These are phyloP conservation scores for Cladosporium sphaerospermum DNA, from an alignment of 2,329 filamentous ascomycete genomes.

Conservation along the genomic window DNA sequence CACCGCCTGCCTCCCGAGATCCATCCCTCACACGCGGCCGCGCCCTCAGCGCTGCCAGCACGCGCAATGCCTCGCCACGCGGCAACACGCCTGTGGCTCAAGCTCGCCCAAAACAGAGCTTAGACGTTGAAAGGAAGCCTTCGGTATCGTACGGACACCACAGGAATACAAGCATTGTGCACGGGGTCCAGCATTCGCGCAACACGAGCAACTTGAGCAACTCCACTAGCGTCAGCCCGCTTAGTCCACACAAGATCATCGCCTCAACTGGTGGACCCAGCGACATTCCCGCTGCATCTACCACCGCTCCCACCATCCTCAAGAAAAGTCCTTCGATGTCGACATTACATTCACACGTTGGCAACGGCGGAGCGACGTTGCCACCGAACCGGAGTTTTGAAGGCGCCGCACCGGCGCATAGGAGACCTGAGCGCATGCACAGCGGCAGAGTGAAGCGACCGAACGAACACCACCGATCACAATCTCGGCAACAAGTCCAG, in stretches of 20 bases:
- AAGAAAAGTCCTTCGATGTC: conserved; percentile 30
- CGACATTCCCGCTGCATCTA: background rate
- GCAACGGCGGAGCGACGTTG: conserved; percentile 16
- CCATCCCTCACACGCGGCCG: conserved; percentile 41
- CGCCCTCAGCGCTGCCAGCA: conserved; percentile 37
- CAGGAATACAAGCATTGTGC: conserved; percentile 92
- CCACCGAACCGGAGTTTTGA: conserved; percentile 25
- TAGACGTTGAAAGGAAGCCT: conserved; percentile 42
- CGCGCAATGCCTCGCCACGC: conserved; percentile 38
- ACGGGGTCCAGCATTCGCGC: conserved; percentile 86
- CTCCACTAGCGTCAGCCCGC: conserved; percentile 67
- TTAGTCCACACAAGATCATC: conserved; percentile 57
- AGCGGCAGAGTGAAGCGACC: conserved; percentile 60
- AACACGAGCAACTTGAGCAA: conserved; percentile 82
- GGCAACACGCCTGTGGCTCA: conserved; percentile 39
- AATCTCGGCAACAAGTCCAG: conserved; percentile 53
- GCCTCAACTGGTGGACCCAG: conserved; percentile 15
- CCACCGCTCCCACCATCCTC: conserved; percentile 9
- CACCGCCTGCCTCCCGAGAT: conserved; percentile 28
- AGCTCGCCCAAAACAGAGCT: conserved; percentile 33
- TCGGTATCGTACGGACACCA: conserved; percentile 73
- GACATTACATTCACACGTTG: conserved; percentile 20
- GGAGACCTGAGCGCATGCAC: conserved; percentile 40
- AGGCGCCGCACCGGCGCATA: conserved; percentile 13
- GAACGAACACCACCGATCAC: conserved; percentile 70